phyloP scores from a whole-genome alignment of 495 filamentous ascomycete genomes.

The Neurospora sp. region DNA sequence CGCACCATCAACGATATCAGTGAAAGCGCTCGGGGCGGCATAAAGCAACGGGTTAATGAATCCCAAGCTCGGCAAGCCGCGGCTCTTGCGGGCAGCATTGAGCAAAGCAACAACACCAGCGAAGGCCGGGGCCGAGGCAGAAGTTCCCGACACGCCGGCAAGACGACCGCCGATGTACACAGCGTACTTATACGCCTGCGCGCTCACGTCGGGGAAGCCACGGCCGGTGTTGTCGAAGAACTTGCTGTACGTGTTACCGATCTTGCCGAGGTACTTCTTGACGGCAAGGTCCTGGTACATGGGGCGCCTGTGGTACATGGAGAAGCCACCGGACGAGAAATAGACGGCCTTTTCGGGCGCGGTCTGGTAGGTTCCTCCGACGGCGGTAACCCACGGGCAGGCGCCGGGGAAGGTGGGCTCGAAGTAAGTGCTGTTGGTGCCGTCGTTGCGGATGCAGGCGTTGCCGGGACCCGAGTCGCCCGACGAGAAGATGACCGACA shows the following conservation, averaged over 20 bases:
- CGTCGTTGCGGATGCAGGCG: slow-evolving; percentile 54
- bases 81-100: slow-evolving; percentile 53
- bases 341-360: slow-evolving; percentile 51
- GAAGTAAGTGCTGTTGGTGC: slow-evolving; percentile 56
- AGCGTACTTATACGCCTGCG: slow-evolving; percentile 31
- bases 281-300: slow-evolving; percentile 51
- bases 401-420: slow-evolving; percentile 39
- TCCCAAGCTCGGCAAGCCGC: slow-evolving; percentile 47
- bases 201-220: slow-evolving; percentile 64
- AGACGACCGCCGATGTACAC: slow-evolving; percentile 4
- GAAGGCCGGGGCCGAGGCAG: slow-evolving; percentile 53
- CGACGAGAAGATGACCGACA: slow-evolving; percentile 62
- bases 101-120: slow-evolving; percentile 54
- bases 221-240: slow-evolving; percentile 49
- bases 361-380: slow-evolving; percentile 54
- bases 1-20: slow-evolving; percentile 51
- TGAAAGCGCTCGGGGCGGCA: slow-evolving; percentile 39
- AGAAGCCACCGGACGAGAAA: slow-evolving; percentile 52
- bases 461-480: slow-evolving; percentile 65
- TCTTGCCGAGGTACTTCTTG: slow-evolving; percentile 29
- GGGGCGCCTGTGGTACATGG: slow-evolving; percentile 51
- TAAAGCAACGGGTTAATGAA: slow-evolving; percentile 75
- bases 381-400: slow-evolving; percentile 67
- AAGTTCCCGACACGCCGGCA: slow-evolving; percentile 44
- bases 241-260: slow-evolving; percentile 10